Evolutionary conservation across 257 asterid species (phyloP).

Genomic region (Solanum corneliomulleri): DNA sequence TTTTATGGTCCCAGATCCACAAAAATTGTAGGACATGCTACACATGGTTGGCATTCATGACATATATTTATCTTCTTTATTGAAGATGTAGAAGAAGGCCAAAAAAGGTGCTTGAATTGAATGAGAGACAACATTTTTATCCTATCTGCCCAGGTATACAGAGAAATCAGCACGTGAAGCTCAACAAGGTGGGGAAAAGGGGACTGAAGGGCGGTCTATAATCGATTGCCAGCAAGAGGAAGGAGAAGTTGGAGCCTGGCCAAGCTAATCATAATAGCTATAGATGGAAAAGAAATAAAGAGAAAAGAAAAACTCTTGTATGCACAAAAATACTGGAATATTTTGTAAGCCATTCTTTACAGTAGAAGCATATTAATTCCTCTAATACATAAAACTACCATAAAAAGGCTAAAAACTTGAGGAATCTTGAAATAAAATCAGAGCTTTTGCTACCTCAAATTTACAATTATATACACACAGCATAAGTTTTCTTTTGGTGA

Average conservation of each 20-base stretch:
- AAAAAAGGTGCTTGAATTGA: neutral
- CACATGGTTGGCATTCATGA: neutral
- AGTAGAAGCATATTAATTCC: neutral
- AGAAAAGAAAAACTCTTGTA: neutral
- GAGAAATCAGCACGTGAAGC: neutral
- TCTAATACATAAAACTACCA: neutral
- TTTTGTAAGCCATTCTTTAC: neutral
- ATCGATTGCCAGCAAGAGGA: neutral
- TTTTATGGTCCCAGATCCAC: neutral
- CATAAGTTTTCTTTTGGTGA: neutral
- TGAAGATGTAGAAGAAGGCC: neutral
- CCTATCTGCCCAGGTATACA: neutral
- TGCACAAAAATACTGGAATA: neutral
- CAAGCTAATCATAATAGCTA: neutral
- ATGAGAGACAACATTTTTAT: neutral
- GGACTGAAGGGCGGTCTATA: neutral
- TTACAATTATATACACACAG: slow-evolving; percentile 19
- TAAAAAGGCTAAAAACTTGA: neutral
- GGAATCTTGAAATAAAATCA: neutral
- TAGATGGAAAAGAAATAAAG: neutral
- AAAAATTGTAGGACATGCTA: neutral
- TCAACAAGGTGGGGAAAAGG: neutral
- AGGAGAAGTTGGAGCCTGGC: neutral
- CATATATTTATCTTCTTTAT: neutral
- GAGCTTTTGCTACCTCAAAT: slow-evolving; percentile 12